phyloP scores from a whole-genome alignment of 2,329 filamentous ascomycete genomes.

The Penicillium sp. region DNA sequence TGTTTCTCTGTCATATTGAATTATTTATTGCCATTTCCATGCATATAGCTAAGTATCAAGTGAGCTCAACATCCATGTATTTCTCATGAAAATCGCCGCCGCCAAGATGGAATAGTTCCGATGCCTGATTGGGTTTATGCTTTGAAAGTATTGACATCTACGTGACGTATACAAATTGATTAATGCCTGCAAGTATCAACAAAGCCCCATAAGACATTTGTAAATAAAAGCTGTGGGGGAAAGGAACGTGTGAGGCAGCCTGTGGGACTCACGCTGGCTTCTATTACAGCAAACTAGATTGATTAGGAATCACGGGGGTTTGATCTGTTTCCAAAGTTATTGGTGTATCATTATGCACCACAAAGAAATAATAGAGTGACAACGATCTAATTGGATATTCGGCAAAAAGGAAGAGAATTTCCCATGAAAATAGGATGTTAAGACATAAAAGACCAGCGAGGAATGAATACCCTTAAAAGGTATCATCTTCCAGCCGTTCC shows the following conservation, averaged over 20 bases:
- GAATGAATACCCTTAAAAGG: constrained; percentile 35
- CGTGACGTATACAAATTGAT: no score
- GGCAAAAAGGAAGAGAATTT: background rate
- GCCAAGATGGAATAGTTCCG: no score
- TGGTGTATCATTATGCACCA: background rate
- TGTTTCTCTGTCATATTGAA: no score
- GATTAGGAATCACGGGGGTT: background rate
- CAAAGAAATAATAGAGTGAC: background rate
- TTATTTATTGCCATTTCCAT: no score
- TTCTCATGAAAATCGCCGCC: no score
- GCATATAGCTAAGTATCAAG: no score
- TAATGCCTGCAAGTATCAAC: no score
- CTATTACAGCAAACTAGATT: background rate
- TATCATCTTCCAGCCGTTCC: constrained; percentile 47
- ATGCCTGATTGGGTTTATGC: no score
- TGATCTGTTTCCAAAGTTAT: background rate
- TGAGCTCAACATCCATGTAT: no score
- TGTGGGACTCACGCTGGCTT: background rate
- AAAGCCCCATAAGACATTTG: no score
- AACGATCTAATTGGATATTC: background rate
- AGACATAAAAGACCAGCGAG: background rate
- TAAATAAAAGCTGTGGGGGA: background rate
- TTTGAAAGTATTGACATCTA: no score
- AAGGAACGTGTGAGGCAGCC: background rate
- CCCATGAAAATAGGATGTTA: background rate